phyloP scores from a whole-genome alignment of 495 filamentous ascomycete species.

The Neurospora hispaniola region DNA sequence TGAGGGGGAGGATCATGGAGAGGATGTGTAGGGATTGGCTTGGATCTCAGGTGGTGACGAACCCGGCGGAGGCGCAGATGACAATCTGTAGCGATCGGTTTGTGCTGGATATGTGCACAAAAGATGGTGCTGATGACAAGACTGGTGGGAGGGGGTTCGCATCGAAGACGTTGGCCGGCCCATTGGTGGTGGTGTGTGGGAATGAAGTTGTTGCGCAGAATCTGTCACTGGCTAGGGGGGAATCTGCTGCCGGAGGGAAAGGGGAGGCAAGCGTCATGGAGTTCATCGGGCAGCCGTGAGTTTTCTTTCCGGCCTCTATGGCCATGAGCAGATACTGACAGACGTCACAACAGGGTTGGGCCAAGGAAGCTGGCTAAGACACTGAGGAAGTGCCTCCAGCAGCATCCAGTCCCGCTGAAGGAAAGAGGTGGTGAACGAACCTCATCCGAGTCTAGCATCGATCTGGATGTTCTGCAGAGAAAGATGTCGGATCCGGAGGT shows the following conservation, averaged over 20 bases:
- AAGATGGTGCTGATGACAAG: background rate
- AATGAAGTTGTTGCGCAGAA: constrained; percentile 20
- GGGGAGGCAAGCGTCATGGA: constrained; percentile 15
- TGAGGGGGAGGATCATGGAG: constrained; percentile 7
- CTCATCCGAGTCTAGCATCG: background rate
- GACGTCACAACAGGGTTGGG: constrained; percentile 27
- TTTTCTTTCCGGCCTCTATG: background rate
- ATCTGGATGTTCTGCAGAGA: background rate
- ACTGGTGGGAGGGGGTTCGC: background rate
- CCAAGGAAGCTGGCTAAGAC: constrained; percentile 56
- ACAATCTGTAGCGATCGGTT: background rate
- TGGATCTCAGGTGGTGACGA: background rate
- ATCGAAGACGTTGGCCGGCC: background rate
- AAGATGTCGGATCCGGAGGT: background rate
- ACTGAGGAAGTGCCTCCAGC: constrained; percentile 11
- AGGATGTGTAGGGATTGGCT: constrained; percentile 17
- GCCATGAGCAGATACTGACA: background rate
- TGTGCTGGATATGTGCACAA: background rate
- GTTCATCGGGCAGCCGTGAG: constrained; percentile 25
- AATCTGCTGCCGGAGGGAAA: constrained; percentile 8
- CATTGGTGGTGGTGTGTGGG: constrained; percentile 9
- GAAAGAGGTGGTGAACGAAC: background rate
- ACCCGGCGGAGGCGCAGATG: background rate
- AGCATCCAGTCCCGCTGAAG: background rate
- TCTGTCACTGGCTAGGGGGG: background rate